Evolutionary conservation across 2,329 filamentous ascomycete species (phyloP), one percentile per base, ranked within the genome.

Genomic region (Fusarium tuaranense): DNA sequence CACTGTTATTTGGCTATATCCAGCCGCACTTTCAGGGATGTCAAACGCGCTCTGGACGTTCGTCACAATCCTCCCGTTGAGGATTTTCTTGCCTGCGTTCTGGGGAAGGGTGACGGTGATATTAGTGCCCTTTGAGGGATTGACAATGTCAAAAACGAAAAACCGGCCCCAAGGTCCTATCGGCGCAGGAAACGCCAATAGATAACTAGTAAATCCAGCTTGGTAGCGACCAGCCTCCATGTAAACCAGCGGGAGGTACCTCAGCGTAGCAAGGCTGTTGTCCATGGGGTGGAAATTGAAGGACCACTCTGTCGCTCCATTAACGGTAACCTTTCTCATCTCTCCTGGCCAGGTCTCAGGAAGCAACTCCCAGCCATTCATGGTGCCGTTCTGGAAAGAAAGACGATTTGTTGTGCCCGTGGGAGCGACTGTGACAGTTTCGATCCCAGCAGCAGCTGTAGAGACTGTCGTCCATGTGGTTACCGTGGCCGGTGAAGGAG

Each of bases 401-500:
- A 72, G 57, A 16, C 58, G 68, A 27, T 72, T 68, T 13, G 44
- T 59, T 9, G 44, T 39, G 2, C 25, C 48, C 27, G 65, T 65
- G 4, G 70, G 68, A 5, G 65, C 68, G 20, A 72, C 58, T 7
- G 70, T 72, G 22, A 60, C 68, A 4, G 70, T 72, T 5, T 12
- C 22, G 5, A 65, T n/a, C 4, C 64, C 67, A 7, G 30, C 59
- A 5, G 64, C 70, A 13, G 41, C 70, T n/a, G 68, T 72, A 25
- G 57, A 58, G 51, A 72, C 22, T 18, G 68, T 72, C 32, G 25
- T 13, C 70, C 68, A 72, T n/a, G 18, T 38, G 7, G 70, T 72
- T 2, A 61, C n/a, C n/a, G 65, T 68, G 44, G 44, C 22, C 1
- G 48, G 65, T 22, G 25, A 58, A 22, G 68, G 62, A 14, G 70